These are phyloP conservation scores for Melampsora larici-populina DNA, from an alignment of 1,284 basidiomycete genomes.

Conservation along the genomic window DNA sequence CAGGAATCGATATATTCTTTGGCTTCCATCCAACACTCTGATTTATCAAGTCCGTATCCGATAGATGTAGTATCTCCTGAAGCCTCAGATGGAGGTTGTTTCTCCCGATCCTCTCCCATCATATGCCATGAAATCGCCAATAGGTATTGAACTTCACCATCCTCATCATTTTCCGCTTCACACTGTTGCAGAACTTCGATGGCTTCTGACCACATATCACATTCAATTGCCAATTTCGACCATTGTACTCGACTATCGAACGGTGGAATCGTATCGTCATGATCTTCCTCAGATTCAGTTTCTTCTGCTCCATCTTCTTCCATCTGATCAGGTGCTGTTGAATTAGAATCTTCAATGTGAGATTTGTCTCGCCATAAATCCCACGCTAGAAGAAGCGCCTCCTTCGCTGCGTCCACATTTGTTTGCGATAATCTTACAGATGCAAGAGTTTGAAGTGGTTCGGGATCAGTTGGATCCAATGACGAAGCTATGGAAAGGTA, in stretches of 20 bases:
- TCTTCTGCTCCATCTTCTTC: slow-evolving; percentile 42
- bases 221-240: slow-evolving; percentile 78
- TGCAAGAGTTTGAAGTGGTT: slow-evolving; percentile 64
- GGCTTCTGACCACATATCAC: slow-evolving; percentile 67
- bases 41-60: slow-evolving; percentile 64
- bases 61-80: slow-evolving; percentile 58
- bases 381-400: slow-evolving; percentile 69
- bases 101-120: slow-evolving; percentile 54
- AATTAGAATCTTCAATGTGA: not conserved
- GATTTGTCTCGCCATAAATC: slow-evolving; percentile 64
- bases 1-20: slow-evolving; percentile 79
- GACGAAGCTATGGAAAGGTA: slow-evolving; percentile 32
- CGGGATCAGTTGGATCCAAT: slow-evolving; percentile 20
- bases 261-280: slow-evolving; percentile 61
- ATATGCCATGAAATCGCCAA: slow-evolving; percentile 90
- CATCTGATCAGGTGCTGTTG: slow-evolving; percentile 63
- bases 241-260: slow-evolving; percentile 70
- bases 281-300: slow-evolving; percentile 6
- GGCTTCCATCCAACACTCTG: slow-evolving; percentile 75
- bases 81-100: slow-evolving; percentile 57
- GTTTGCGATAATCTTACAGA: slow-evolving; percentile 86
- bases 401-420: slow-evolving; percentile 72
- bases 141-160: slow-evolving; percentile 90
- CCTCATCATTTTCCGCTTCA: slow-evolving; percentile 77
- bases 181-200: slow-evolving; percentile 73